phyloP scores from a whole-genome alignment of 129 eudicot genomes.

The Tanacetum coccineum region DNA sequence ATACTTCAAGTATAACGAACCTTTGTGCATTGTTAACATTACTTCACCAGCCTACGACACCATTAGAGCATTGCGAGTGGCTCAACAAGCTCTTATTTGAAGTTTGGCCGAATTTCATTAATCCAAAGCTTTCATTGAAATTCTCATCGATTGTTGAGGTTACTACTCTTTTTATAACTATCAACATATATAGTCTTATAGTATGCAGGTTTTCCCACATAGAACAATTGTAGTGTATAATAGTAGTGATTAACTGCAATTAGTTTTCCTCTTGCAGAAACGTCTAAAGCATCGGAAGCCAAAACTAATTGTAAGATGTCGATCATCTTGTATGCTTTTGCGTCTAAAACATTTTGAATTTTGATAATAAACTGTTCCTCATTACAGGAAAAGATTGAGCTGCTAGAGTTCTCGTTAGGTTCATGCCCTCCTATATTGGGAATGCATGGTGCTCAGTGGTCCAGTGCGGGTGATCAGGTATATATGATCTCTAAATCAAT shows the following conservation, averaged over 20 bases:
- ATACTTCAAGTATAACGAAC: background rate
- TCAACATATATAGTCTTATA: no score
- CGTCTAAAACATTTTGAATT: background rate
- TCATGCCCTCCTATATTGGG: slow-evolving; percentile 78
- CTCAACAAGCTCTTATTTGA: slow-evolving; percentile 87
- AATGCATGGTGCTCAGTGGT: slow-evolving; percentile 83
- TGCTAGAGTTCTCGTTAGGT: slow-evolving; percentile 85
- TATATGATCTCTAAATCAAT: slow-evolving; percentile 18
- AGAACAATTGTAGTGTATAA: background rate
- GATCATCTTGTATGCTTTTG: slow-evolving; percentile 6
- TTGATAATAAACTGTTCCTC: background rate
- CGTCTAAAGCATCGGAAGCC: slow-evolving; percentile 90
- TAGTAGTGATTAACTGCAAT: background rate
- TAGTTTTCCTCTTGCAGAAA: slow-evolving; percentile 58
- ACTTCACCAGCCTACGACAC: slow-evolving; percentile 67
- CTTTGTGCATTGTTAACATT: background rate
- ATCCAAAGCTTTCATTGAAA: slow-evolving; percentile 70
- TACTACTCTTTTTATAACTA: slow-evolving; percentile 8
- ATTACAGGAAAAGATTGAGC: slow-evolving; percentile 83
- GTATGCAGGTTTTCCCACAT: no score
- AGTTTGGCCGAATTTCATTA: slow-evolving; percentile 77
- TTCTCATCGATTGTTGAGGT: slow-evolving; percentile 91
- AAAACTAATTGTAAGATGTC: slow-evolving; percentile 73
- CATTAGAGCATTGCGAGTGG: slow-evolving; percentile 98
- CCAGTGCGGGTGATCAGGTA: slow-evolving; percentile 74